Evolutionary conservation across 495 filamentous ascomycete genomes (phyloP).

Genomic region (Podospora tetraspora): DNA sequence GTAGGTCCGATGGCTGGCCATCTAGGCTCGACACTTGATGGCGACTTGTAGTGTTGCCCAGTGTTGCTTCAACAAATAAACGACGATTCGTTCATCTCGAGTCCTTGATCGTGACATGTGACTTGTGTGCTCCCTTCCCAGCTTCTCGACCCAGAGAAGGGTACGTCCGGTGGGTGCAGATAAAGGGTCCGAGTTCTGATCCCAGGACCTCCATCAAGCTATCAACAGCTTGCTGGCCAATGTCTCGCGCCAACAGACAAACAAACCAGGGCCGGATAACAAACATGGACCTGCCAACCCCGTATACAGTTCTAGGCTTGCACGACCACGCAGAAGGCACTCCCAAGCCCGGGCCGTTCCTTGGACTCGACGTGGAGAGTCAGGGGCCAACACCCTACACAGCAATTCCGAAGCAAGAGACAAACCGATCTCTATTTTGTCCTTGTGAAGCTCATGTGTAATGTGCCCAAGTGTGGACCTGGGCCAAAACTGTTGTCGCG

Average conservation of each 20-base stretch:
- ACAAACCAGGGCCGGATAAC: no score
- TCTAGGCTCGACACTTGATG: constrained; percentile 2
- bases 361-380: background rate
- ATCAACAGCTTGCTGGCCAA: no score
- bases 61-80: constrained; percentile 1
- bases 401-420: background rate
- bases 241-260: no score
- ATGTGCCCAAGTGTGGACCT: background rate
- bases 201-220: no score
- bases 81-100: background rate
- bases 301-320: no score
- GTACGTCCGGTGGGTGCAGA: no score
- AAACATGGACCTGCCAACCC: background rate
- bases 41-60: background rate
- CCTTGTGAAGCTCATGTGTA: background rate
- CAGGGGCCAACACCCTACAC: background rate
- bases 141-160: no score
- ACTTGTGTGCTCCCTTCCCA: no score
- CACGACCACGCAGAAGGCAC: no score
- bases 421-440: background rate
- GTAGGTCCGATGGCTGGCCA: background rate
- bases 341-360: no score
- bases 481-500: background rate
- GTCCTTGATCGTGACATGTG: no score
- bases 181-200: no score